Percentiles rank a stretch among this genome's conserved stretches.
These are phyloP conservation scores for Marasmius sp. DNA, from an alignment of 1,284 basidiomycete species.

Conservation along the genomic window DNA sequence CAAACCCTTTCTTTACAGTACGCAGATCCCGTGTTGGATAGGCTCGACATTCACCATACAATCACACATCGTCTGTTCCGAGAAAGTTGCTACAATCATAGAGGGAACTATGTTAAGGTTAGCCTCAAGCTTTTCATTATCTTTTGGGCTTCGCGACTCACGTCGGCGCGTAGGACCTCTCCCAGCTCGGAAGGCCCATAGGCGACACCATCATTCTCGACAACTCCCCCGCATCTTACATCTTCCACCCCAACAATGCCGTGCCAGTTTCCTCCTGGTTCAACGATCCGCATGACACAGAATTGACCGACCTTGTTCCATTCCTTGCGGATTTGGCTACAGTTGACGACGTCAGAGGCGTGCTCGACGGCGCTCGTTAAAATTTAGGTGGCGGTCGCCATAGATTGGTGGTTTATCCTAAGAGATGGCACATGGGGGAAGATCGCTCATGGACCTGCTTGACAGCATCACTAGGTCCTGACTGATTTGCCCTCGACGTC, in stretches of 20 bases:
- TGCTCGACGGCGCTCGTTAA: slow-evolving; percentile 83
- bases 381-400: background rate
- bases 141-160: slow-evolving; percentile 3
- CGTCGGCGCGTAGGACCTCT: slow-evolving; percentile 73
- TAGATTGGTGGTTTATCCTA: too few relatives aligned
- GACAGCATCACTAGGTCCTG: too few relatives aligned
- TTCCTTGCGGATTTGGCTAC: slow-evolving; percentile 88
- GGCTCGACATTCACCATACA: slow-evolving; percentile 89
- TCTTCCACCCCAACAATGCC: slow-evolving; percentile 99
- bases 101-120: slow-evolving; percentile 99
- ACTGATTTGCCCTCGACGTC: too few relatives aligned
- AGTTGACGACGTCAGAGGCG: slow-evolving; percentile 90
- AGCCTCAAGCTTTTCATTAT: background rate
- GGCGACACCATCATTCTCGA: slow-evolving; percentile 96
- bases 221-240: slow-evolving; percentile 98
- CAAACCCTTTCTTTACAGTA: slow-evolving; percentile 56
- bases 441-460: background rate
- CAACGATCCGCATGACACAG: slow-evolving; percentile 97
- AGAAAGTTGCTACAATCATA: slow-evolving; percentile 98
- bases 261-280: slow-evolving; percentile 99
- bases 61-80: slow-evolving; percentile 97
- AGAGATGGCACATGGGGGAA: background rate
- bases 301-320: slow-evolving; percentile 91
- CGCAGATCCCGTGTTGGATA: slow-evolving; percentile 97
- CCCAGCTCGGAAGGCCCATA: slow-evolving; percentile 92